Conservation (phyloP, 129 eudicot genomes). For the Solidago caesia region DNA sequence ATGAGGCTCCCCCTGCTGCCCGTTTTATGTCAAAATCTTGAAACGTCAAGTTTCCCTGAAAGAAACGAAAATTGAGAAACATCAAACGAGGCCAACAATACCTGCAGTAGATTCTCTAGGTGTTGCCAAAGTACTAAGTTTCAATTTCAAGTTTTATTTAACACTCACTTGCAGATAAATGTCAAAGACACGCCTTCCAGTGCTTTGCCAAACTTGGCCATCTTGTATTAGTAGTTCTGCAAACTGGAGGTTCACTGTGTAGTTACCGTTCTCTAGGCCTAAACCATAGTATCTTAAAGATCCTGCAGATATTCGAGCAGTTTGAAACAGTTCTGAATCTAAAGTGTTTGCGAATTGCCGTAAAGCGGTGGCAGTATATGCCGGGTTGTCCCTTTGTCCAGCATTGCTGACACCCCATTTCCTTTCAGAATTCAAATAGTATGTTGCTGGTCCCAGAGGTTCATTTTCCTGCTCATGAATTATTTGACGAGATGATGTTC, state of each 20-base stretch:
- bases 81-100: too few relatives aligned
- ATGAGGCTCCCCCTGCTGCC: slow-evolving; percentile 58
- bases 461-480: slow-evolving; percentile 51
- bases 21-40: slow-evolving; percentile 69
- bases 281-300: slow-evolving; percentile 85
- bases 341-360: slow-evolving; percentile 52
- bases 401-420: slow-evolving; percentile 92
- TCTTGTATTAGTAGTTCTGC: slow-evolving; percentile 54
- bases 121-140: too few relatives aligned
- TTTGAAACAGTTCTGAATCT: slow-evolving; percentile 75
- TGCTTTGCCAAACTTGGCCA: slow-evolving; percentile 51
- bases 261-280: slow-evolving; percentile 78
- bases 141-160: too few relatives aligned
- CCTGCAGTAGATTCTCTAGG: too few relatives aligned
- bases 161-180: slow-evolving; percentile 41
- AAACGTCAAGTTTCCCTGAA: slow-evolving; percentile 52
- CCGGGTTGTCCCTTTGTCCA: slow-evolving; percentile 49
- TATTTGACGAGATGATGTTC: slow-evolving; percentile 35
- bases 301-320: slow-evolving; percentile 76
- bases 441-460: slow-evolving; percentile 61
- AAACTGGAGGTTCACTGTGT: slow-evolving; percentile 65
- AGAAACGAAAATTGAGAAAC: too few relatives aligned
- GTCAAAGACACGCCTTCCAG: slow-evolving; percentile 83
- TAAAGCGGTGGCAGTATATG: slow-evolving; percentile 26
- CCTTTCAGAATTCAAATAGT: slow-evolving; percentile 36